These are phyloP conservation scores for Craterostigma plantagineum DNA, from an alignment of 257 asterid genomes.

Conservation along the genomic window DNA sequence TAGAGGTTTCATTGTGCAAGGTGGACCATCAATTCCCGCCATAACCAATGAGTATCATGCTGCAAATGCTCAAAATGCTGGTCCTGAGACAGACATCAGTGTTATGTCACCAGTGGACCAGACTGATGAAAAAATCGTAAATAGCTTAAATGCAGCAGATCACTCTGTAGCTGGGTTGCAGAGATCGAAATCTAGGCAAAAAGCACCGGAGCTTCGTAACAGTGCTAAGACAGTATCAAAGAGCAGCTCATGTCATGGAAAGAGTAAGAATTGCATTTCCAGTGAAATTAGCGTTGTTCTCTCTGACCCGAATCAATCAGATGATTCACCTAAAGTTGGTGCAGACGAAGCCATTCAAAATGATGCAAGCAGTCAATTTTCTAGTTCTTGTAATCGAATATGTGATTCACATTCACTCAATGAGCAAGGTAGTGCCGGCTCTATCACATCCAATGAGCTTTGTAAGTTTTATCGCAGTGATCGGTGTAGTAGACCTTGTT, in stretches of 20 bases:
- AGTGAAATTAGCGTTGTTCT: slow-evolving; percentile 18
- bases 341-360: not conserved
- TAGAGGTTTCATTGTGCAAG: too few species aligned
- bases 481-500: not conserved
- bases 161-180: slow-evolving; percentile 47
- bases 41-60: too few species aligned
- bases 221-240: slow-evolving; percentile 29
- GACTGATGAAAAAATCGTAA: too few species aligned
- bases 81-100: too few species aligned
- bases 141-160: slow-evolving; percentile 18
- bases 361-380: too few species aligned
- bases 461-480: not conserved
- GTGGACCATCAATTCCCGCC: too few species aligned
- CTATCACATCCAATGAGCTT: not conserved
- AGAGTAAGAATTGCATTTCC: slow-evolving; percentile 17
- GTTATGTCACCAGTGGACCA: too few species aligned
- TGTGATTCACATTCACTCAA: too few species aligned
- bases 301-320: too few species aligned
- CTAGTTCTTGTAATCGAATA: too few species aligned
- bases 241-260: slow-evolving; percentile 19
- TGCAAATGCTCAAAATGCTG: too few species aligned
- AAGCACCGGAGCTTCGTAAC: slow-evolving; percentile 61
- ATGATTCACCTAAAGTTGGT: too few species aligned
- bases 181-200: slow-evolving; percentile 90
- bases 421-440: slow-evolving; percentile 3